These are phyloP conservation scores for Trichoderma brevicompactum DNA, from an alignment of 2,329 filamentous ascomycete species.

Conservation along the genomic window DNA sequence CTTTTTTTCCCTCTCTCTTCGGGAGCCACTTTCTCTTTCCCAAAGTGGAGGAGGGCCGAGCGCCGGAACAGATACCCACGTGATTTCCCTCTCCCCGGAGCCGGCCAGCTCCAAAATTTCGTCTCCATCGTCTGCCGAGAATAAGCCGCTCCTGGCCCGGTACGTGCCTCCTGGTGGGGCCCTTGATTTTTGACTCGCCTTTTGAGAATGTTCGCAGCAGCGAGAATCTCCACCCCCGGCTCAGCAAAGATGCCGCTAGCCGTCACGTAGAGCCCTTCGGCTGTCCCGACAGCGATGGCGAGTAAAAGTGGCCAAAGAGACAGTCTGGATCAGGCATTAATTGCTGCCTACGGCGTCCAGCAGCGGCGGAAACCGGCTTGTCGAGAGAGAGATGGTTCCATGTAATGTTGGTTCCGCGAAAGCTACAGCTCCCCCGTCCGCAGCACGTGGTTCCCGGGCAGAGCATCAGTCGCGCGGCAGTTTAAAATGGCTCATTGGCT, in stretches of 20 bases:
- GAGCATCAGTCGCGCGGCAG: not conserved
- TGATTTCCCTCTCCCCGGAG: constrained; percentile 15
- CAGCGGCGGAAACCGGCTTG: not conserved
- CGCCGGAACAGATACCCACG: constrained; percentile 12
- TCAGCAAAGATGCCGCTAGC: constrained; percentile 20
- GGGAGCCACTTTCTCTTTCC: not conserved
- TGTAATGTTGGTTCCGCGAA: no score
- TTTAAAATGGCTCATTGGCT: constrained; percentile 2
- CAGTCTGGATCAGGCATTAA: no score
- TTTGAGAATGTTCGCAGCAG: not conserved
- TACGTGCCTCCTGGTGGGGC: not conserved
- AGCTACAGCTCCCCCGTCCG: not conserved
- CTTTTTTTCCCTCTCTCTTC: not conserved
- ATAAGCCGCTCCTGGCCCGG: not conserved
- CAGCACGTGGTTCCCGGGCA: not conserved
- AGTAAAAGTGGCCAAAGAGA: not conserved
- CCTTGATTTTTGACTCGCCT: no score
- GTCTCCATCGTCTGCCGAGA: constrained; percentile 18
- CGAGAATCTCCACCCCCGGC: constrained; percentile 13
- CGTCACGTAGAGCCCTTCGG: constrained; percentile 9
- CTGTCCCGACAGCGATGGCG: not conserved
- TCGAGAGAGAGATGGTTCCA: no score
- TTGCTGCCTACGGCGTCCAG: not conserved
- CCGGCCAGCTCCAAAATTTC: constrained; percentile 6
- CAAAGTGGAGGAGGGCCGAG: not conserved